Conservation (phyloP, 192 early-diverging fungal species). For the Chytriomyces sp. region DNA sequence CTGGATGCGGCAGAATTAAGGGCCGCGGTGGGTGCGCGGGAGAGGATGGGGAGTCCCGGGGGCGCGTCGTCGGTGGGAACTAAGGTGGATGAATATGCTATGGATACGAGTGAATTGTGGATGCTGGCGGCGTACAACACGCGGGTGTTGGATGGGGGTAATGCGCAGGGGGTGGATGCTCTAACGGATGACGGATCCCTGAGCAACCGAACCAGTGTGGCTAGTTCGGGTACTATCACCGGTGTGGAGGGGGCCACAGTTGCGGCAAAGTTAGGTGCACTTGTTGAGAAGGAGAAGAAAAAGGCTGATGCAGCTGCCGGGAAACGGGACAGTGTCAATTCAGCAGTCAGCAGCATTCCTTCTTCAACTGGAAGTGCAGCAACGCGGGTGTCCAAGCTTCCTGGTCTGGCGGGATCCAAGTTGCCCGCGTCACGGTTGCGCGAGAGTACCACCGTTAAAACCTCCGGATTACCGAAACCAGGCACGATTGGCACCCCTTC, state of each 20-base stretch:
- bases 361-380: background rate
- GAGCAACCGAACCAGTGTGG: background rate
- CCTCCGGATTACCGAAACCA: background rate
- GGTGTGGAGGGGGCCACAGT: background rate
- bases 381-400: background rate
- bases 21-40: constrained; percentile 7
- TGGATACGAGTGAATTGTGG: constrained; percentile 22
- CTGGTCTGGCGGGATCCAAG: background rate
- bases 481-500: background rate
- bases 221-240: background rate
- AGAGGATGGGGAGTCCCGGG: background rate
- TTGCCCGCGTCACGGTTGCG: background rate
- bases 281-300: background rate
- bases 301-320: background rate
- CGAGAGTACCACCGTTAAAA: background rate
- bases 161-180: background rate
- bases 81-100: constrained; percentile 2
- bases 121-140: constrained; percentile 24
- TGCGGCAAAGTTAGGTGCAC: background rate
- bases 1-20: background rate
- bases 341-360: background rate
- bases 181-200: background rate
- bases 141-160: background rate
- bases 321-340: background rate
- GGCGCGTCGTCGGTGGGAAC: background rate